Evolutionary conservation across 2,329 filamentous ascomycete genomes (phyloP).

Genomic region (Xylariales sp.): DNA sequence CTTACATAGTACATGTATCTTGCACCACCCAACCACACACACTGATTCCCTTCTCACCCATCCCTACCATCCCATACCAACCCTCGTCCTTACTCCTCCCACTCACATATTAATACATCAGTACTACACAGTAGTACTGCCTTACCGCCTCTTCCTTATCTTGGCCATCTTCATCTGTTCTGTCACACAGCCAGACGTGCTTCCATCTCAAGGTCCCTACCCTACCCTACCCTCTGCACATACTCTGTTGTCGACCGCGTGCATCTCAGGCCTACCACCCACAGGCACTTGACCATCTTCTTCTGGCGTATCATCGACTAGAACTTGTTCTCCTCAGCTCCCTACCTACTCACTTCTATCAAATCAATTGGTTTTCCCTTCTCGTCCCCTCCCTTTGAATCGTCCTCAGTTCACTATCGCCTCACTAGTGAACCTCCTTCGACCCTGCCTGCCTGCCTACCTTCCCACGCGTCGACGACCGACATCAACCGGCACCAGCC

Average conservation of each 20-base stretch:
- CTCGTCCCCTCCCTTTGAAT: slow-evolving; percentile 9
- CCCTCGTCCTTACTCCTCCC: slow-evolving; percentile 21
- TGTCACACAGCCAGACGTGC: background rate
- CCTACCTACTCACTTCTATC: slow-evolving; percentile 16
- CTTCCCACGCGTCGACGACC: background rate
- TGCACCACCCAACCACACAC: slow-evolving; percentile 1
- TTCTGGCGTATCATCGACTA: slow-evolving; percentile 4
- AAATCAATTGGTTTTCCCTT: slow-evolving; percentile 18
- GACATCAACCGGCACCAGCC: background rate
- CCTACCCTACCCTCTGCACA: background rate
- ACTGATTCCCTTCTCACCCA: slow-evolving; percentile 20
- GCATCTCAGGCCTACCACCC: background rate
- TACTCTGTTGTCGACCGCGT: slow-evolving; percentile 2
- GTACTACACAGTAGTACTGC: slow-evolving; percentile 4
- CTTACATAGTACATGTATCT: slow-evolving; percentile 16
- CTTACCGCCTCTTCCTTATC: slow-evolving; percentile 5
- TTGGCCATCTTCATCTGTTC: slow-evolving; percentile 6
- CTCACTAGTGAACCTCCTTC: slow-evolving; percentile 2
- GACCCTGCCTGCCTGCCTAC: slow-evolving; percentile 5
- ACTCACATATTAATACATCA: slow-evolving; percentile 16
- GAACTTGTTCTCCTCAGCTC: slow-evolving; percentile 12
- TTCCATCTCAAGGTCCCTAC: no score
- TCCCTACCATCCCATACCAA: slow-evolving; percentile 13
- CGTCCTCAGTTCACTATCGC: slow-evolving; percentile 7
- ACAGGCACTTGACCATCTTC: slow-evolving; percentile 6